phyloP scores from a whole-genome alignment of 352 stramenopile genomes.

The Pythium aristosporum region DNA sequence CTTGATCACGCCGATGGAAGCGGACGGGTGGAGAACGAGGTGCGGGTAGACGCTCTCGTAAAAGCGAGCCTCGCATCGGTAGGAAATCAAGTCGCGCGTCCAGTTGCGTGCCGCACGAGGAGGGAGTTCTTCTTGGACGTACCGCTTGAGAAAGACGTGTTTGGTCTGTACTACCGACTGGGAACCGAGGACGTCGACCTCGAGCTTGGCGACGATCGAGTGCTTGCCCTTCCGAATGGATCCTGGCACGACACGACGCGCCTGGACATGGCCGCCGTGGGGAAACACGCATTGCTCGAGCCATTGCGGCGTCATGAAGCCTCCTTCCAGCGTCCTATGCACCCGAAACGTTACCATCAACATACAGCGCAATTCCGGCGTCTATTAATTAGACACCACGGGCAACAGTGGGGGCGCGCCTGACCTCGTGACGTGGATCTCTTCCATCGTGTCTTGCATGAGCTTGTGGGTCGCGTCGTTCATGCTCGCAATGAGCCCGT shows the following conservation, averaged over 20 bases:
- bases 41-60: slow-evolving; percentile 46
- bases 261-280: slow-evolving; percentile 11
- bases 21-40: slow-evolving; percentile 19
- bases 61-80: slow-evolving; percentile 56
- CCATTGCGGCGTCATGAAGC: slow-evolving; percentile 47
- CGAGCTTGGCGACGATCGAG: slow-evolving; percentile 44
- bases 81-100: slow-evolving; percentile 58
- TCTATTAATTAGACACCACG: slow-evolving; percentile 25
- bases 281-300: slow-evolving; percentile 39
- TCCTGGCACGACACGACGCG: slow-evolving; percentile 26
- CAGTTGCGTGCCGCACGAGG: slow-evolving; percentile 42
- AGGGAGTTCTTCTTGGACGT: slow-evolving; percentile 51
- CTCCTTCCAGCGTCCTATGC: slow-evolving; percentile 44
- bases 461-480: slow-evolving; percentile 34
- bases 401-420: slow-evolving; percentile 26
- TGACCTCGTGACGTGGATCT: slow-evolving; percentile 59
- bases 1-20: slow-evolving; percentile 41
- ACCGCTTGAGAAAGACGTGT: slow-evolving; percentile 68
- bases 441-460: slow-evolving; percentile 44
- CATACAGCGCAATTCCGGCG: slow-evolving; percentile 1
- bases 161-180: slow-evolving; percentile 8
- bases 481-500: slow-evolving; percentile 53
- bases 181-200: slow-evolving; percentile 26
- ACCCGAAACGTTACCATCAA: not conserved
- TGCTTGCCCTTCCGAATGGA: slow-evolving; percentile 58